A percentile compares a stretch with the other conserved stretches of the same genome.
Evolutionary conservation across 495 filamentous ascomycete species (phyloP).

Genomic region (Sphaerosporella brunnea): DNA sequence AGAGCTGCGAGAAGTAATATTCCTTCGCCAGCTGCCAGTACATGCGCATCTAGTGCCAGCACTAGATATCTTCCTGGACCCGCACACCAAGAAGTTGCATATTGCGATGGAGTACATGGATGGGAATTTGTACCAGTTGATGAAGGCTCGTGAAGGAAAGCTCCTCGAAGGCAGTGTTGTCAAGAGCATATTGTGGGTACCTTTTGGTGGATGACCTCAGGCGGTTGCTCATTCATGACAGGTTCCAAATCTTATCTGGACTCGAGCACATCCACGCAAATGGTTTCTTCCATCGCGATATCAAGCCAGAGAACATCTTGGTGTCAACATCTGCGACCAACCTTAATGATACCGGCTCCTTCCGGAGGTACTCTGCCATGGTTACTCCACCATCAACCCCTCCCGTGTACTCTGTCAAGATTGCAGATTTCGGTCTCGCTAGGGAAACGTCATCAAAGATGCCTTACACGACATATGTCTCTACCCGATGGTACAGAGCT

Average conservation of each 20-base stretch:
- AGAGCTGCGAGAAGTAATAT: conserved; percentile 91
- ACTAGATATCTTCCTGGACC: conserved; percentile 96
- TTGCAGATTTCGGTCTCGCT: conserved; percentile 97
- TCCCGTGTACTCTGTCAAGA: conserved; percentile 88
- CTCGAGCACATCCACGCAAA: conserved; percentile 95
- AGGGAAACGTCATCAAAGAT: conserved; percentile 90
- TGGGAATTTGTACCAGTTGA: conserved; percentile 94
- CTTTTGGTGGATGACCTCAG: neutral
- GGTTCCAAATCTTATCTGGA: conserved; percentile 84
- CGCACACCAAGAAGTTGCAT: conserved; percentile 84
- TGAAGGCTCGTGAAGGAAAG: conserved; percentile 96
- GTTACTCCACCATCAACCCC: conserved; percentile 91
- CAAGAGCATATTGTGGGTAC: conserved; percentile 63
- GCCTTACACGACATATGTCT: conserved; percentile 96
- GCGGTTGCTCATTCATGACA: conserved; percentile 6
- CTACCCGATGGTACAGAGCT: conserved; percentile 94
- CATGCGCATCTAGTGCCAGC: conserved; percentile 91
- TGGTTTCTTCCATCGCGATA: conserved; percentile 96
- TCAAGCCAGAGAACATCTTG: conserved; percentile 97
- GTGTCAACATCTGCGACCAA: conserved; percentile 71
- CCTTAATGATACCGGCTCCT: conserved; percentile 57
- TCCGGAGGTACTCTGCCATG: conserved; percentile 78
- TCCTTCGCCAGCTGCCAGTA: conserved; percentile 67
- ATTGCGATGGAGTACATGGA: conserved; percentile 99
- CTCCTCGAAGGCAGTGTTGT: conserved; percentile 75